Conservation (phyloP, 208 protist genomes). For the Acanthamoeba castellanii region DNA sequence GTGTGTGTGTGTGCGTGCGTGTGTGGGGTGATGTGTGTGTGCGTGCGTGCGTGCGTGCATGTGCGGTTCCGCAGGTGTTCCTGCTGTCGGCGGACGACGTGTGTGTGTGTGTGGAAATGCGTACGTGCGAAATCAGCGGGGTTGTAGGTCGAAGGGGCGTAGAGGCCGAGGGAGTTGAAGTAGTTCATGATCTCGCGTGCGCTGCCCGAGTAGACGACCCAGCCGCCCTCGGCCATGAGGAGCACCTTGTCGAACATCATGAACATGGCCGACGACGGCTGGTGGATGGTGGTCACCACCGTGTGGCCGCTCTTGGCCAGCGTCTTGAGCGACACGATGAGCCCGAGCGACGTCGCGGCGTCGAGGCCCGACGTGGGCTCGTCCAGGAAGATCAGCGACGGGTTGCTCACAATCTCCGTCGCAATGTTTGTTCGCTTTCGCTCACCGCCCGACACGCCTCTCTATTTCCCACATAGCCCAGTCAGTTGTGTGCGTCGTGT, state of each 20-base stretch:
- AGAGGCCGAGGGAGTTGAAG: constrained; percentile 42
- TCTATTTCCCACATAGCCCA: not conserved
- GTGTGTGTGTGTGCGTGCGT: not conserved
- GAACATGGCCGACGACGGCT: constrained; percentile 92
- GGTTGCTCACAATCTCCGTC: constrained; percentile 81
- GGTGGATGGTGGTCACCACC: constrained; percentile 94
- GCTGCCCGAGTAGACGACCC: constrained; percentile 39
- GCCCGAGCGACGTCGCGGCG: constrained; percentile 90
- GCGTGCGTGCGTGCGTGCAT: not conserved
- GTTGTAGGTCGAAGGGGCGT: constrained; percentile 65
- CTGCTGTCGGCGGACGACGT: not conserved
- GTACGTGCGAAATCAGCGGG: constrained; percentile 75
- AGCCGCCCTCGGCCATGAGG: constrained; percentile 54
- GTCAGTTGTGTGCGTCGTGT: not conserved
- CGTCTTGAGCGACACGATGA: constrained; percentile 90
- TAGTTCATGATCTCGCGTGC: not conserved
- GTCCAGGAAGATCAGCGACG: constrained; percentile 80
- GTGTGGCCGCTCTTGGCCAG: constrained; percentile 91
- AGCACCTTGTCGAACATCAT: constrained; percentile 77
- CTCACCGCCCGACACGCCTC: constrained; percentile 75
- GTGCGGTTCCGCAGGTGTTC: not conserved
- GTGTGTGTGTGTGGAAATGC: not conserved
- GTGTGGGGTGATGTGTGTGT: not conserved
- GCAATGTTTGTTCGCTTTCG: constrained; percentile 84
- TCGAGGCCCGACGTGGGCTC: constrained; percentile 90